phyloP scores from a whole-genome alignment of 129 eudicot genomes.

The Smallanthus sonchifolius region DNA sequence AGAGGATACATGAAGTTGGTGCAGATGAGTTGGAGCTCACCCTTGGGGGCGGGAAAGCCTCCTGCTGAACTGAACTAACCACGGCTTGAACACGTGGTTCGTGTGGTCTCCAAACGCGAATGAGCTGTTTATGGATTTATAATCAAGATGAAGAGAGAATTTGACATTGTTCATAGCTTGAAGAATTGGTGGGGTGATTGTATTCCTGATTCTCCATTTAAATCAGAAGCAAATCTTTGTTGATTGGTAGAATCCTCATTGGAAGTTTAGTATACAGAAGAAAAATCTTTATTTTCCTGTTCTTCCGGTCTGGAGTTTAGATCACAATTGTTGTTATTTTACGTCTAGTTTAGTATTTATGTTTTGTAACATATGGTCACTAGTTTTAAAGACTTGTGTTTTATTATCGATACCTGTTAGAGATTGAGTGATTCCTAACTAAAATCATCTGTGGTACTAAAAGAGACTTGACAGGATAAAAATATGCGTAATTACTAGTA shows the following conservation, averaged over 20 bases:
- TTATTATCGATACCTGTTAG: no score
- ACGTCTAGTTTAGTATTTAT: neutral
- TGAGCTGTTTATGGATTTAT: neutral
- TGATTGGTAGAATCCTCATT: conserved; percentile 18
- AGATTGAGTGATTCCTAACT: no score
- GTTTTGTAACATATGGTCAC: neutral
- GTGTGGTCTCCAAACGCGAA: neutral
- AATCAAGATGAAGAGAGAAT: neutral
- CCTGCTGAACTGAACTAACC: conserved; percentile 11
- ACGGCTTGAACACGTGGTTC: neutral
- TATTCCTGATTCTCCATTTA: conserved; percentile 16
- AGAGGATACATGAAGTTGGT: conserved; percentile 83
- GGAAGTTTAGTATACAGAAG: conserved; percentile 10
- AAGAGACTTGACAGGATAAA: no score
- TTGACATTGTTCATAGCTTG: conserved; percentile 28
- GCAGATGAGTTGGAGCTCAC: conserved; percentile 88
- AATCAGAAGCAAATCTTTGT: conserved; percentile 7
- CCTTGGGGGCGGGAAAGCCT: conserved; percentile 61
- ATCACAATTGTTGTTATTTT: neutral
- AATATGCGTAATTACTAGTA: no score
- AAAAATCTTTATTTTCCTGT: neutral
- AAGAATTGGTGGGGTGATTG: conserved; percentile 16
- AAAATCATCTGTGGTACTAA: no score
- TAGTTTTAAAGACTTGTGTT: neutral
- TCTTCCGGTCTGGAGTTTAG: neutral